Percentiles rank a stretch among this genome's conserved stretches.
phyloP scores from a whole-genome alignment of 1,284 basidiomycete species.

The Sparassis latifolia region DNA sequence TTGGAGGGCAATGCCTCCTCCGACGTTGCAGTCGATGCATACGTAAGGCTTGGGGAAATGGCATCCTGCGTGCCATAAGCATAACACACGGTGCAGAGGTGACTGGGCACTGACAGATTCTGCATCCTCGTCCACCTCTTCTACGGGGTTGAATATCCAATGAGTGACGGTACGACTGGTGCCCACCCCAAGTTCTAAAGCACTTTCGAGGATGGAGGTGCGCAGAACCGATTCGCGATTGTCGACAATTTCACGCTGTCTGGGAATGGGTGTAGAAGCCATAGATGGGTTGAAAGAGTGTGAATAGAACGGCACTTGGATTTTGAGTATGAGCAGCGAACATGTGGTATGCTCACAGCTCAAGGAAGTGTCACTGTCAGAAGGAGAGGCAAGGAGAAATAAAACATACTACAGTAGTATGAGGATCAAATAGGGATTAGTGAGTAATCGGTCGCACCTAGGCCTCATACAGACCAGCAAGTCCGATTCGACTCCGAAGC shows the following conservation, averaged over 20 bases:
- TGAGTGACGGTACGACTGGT: conserved; percentile 49
- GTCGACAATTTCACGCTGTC: conserved; percentile 8
- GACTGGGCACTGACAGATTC: conserved; percentile 4
- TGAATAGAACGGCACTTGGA: too few species aligned
- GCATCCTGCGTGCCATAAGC: conserved; percentile 11
- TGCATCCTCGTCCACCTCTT: conserved; percentile 44
- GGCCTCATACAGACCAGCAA: too few species aligned
- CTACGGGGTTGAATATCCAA: conserved; percentile 60
- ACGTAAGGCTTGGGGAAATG: conserved; percentile 28
- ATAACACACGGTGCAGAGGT: too few species aligned
- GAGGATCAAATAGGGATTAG: too few species aligned
- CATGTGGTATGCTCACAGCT: too few species aligned
- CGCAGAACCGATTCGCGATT: conserved; percentile 51
- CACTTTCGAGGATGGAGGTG: conserved; percentile 65
- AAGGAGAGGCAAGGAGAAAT: too few species aligned
- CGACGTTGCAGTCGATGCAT: conserved; percentile 29
- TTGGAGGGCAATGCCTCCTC: conserved; percentile 27
- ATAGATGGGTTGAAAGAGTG: background rate
- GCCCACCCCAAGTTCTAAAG: conserved; percentile 56
- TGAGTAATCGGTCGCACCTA: too few species aligned
- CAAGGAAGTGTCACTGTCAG: too few species aligned
- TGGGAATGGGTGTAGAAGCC: conserved; percentile 1
- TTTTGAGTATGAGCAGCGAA: too few species aligned
- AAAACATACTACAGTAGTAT: too few species aligned
- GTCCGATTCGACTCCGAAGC: too few species aligned